Evolutionary conservation across 2,329 filamentous ascomycete genomes (phyloP).

Genomic region (Xylaria hypoxylon): DNA sequence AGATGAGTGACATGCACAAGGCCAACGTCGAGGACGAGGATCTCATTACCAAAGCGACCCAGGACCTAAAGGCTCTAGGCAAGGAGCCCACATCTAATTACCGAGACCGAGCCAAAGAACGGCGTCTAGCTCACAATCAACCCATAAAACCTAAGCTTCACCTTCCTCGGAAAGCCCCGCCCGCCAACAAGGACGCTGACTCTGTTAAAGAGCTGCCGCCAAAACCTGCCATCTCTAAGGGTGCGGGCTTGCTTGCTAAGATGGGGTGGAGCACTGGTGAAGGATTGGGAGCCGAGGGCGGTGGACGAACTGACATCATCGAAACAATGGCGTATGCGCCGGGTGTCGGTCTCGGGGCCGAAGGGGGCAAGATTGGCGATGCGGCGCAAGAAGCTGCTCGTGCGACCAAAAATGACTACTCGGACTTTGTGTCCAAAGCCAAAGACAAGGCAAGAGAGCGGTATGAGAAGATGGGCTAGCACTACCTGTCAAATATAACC

Average conservation of each 20-base stretch:
- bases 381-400: conserved; percentile 72
- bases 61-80: conserved; percentile 51
- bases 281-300: conserved; percentile 72
- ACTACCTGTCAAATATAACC: neutral
- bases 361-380: conserved; percentile 76
- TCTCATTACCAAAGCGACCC: conserved; percentile 49
- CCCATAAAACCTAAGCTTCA: conserved; percentile 63
- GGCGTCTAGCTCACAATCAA: conserved; percentile 71
- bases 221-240: conserved; percentile 66
- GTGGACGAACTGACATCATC: conserved; percentile 73
- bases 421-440: conserved; percentile 72
- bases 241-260: conserved; percentile 75
- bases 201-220: conserved; percentile 53
- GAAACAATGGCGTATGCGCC: conserved; percentile 73
- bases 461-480: conserved; percentile 66
- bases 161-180: conserved; percentile 46
- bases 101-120: conserved; percentile 75
- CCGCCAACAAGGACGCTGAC: conserved; percentile 52
- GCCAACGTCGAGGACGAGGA: conserved; percentile 49
- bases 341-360: conserved; percentile 76
- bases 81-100: conserved; percentile 58
- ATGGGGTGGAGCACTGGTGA: conserved; percentile 77
- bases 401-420: conserved; percentile 69
- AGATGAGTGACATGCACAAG: conserved; percentile 58
- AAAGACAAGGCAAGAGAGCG: conserved; percentile 75